These are phyloP conservation scores for Colletotrichum shisoi DNA, from an alignment of 2,329 filamentous ascomycete genomes.

Conservation along the genomic window DNA sequence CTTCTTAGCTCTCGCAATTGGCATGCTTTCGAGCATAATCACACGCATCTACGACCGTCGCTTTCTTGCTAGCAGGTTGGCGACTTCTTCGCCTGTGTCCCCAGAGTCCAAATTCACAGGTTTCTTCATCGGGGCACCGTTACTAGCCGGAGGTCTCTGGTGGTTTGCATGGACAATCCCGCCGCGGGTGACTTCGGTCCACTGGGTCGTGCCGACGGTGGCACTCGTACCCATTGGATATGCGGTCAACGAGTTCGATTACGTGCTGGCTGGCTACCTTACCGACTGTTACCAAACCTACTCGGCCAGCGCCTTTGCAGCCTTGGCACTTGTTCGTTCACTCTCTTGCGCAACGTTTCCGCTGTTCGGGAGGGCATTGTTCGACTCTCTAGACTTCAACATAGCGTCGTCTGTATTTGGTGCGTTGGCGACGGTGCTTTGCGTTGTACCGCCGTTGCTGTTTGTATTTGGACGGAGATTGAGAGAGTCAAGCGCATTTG, in stretches of 20 bases:
- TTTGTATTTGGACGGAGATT: conserved; percentile 3
- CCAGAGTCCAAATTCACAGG: conserved; percentile 41
- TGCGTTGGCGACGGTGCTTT: conserved; percentile 13
- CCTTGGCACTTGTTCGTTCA: conserved; percentile 17
- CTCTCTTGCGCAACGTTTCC: conserved; percentile 17
- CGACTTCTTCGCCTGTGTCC: conserved; percentile 19
- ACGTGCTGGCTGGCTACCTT: conserved; percentile 30
- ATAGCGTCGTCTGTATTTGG: conserved; percentile 2
- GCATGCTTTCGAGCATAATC: conserved; percentile 10
- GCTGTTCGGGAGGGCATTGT: conserved; percentile 7
- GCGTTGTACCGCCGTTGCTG: conserved; percentile 15
- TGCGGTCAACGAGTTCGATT: conserved; percentile 55
- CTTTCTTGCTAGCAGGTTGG: background rate
- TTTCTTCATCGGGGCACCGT: conserved; percentile 54
- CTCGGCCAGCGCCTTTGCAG: conserved; percentile 14
- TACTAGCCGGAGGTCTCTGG: conserved; percentile 55
- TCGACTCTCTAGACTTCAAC: conserved; percentile 18
- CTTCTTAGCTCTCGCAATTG: conserved; percentile 7
- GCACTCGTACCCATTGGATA: conserved; percentile 56
- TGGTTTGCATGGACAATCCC: conserved; percentile 58
- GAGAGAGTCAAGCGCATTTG: background rate
- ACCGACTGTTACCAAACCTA: conserved; percentile 27
- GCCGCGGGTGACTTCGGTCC: conserved; percentile 45
- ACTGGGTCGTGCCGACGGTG: conserved; percentile 52
- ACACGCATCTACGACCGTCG: conserved; percentile 20